A percentile compares a stretch with the other conserved stretches of the same genome.
Evolutionary conservation across 2,329 filamentous ascomycete genomes (phyloP).

Genomic region (Aspergillus ustus): DNA sequence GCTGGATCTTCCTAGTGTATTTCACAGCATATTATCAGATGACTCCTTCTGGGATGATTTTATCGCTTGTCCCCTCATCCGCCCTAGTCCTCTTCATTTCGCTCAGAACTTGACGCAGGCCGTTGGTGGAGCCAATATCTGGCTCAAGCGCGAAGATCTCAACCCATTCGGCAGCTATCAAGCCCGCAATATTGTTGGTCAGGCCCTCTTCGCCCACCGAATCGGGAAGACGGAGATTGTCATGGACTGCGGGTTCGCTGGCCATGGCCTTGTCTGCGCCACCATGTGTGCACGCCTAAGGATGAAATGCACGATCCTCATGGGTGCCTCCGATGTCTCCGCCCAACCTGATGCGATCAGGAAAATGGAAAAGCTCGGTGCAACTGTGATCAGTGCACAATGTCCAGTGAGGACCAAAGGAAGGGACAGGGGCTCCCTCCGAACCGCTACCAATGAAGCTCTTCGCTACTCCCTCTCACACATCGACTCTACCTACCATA

Average conservation of each 20-base stretch:
- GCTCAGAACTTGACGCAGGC: slow-evolving; percentile 83
- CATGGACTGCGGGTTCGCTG: slow-evolving; percentile 92
- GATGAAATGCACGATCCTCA: slow-evolving; percentile 96
- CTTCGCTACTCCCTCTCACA: slow-evolving; percentile 87
- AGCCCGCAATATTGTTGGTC: slow-evolving; percentile 96
- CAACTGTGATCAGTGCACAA: slow-evolving; percentile 78
- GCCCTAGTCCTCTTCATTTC: slow-evolving; percentile 84
- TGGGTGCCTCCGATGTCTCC: slow-evolving; percentile 94
- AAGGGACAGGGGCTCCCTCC: slow-evolving; percentile 61
- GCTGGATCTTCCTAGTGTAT: slow-evolving; percentile 30
- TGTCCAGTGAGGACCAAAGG: slow-evolving; percentile 64
- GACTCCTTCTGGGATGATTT: slow-evolving; percentile 33
- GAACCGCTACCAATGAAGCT: slow-evolving; percentile 90
- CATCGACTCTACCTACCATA: slow-evolving; percentile 91
- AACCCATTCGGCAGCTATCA: slow-evolving; percentile 98
- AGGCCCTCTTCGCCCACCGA: slow-evolving; percentile 82
- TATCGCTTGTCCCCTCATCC: slow-evolving; percentile 37
- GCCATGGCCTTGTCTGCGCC: slow-evolving; percentile 94
- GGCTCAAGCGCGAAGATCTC: slow-evolving; percentile 93
- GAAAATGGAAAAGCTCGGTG: slow-evolving; percentile 91
- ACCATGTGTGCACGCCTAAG: slow-evolving; percentile 96
- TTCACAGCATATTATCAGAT: slow-evolving; percentile 31
- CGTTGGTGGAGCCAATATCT: slow-evolving; percentile 90
- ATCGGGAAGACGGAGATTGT: slow-evolving; percentile 96
- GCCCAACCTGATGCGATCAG: slow-evolving; percentile 95